Evolutionary conservation across 495 filamentous ascomycete genomes (phyloP).

Genomic region (Penicillium pulvis): DNA sequence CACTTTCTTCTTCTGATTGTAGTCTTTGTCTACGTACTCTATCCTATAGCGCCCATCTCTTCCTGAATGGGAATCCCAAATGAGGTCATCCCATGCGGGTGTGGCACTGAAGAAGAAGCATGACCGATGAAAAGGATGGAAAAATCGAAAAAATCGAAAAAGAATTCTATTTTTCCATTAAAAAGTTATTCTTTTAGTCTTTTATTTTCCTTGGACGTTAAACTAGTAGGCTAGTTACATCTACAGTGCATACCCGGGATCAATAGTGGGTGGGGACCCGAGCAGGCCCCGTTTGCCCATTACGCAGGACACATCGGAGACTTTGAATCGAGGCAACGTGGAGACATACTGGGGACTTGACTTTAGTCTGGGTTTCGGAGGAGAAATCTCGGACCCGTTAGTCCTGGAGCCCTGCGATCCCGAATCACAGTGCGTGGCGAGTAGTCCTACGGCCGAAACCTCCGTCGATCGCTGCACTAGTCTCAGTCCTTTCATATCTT

Average conservation of each 20-base stretch:
- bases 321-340: slow-evolving; percentile 14
- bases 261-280: slow-evolving; percentile 14
- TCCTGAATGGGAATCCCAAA: slow-evolving; percentile 1
- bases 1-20: background rate
- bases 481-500: background rate
- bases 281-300: background rate
- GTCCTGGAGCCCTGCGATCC: slow-evolving; percentile 14
- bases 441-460: slow-evolving; percentile 28
- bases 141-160: background rate
- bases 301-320: slow-evolving; percentile 10
- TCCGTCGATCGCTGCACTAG: slow-evolving; percentile 3
- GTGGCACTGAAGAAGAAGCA: slow-evolving; percentile 11
- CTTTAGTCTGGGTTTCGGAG: slow-evolving; percentile 23
- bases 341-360: slow-evolving; percentile 16
- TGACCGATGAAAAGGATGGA: slow-evolving; percentile 3
- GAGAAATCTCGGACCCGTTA: slow-evolving; percentile 36
- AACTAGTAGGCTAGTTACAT: slow-evolving; percentile 8
- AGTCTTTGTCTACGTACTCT: background rate
- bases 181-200: background rate
- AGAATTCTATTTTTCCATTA: background rate
- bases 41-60: slow-evolving; percentile 2
- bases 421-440: slow-evolving; percentile 25
- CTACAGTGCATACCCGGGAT: slow-evolving; percentile 5
- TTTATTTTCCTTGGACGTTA: slow-evolving; percentile 6
- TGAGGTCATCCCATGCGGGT: slow-evolving; percentile 9